A percentile compares a stretch with the other conserved stretches of the same genome.
These are phyloP conservation scores for Stemphylium lycopersici DNA, from an alignment of 2,329 filamentous ascomycete species.

Conservation along the genomic window DNA sequence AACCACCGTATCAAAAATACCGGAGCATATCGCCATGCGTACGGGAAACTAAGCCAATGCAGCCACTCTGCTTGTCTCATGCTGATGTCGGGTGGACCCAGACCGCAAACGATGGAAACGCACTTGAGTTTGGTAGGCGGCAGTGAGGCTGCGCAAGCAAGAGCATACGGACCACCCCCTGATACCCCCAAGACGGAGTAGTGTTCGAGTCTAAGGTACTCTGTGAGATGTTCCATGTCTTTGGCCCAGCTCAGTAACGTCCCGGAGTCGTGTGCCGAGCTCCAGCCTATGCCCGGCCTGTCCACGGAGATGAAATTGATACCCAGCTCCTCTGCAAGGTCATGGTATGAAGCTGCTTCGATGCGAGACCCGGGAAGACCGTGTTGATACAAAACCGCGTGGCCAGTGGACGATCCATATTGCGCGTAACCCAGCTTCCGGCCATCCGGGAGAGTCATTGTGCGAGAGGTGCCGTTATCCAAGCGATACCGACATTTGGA, in stretches of 20 bases:
- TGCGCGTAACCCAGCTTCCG: conserved; percentile 47
- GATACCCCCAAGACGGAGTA: conserved; percentile 42
- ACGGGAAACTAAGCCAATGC: conserved; percentile 39
- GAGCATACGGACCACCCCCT: conserved; percentile 42
- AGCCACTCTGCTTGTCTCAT: conserved; percentile 34
- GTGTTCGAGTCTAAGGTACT: conserved; percentile 24
- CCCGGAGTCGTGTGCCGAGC: conserved; percentile 26
- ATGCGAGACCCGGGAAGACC: conserved; percentile 40
- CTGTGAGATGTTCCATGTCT: conserved; percentile 31
- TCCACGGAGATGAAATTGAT: conserved; percentile 36
- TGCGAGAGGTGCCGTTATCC: conserved; percentile 36
- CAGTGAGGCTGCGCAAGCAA: conserved; percentile 35
- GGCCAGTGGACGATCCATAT: conserved; percentile 37
- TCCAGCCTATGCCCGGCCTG: conserved; percentile 38
- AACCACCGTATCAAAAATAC: conserved; percentile 30
- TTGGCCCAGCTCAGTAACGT: conserved; percentile 31
- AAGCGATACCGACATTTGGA: conserved; percentile 22
- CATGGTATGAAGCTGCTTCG: conserved; percentile 34
- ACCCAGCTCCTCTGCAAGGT: conserved; percentile 26
- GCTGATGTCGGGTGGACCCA: conserved; percentile 47
- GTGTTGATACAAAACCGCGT: conserved; percentile 38
- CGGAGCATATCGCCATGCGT: conserved; percentile 37
- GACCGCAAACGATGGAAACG: conserved; percentile 36
- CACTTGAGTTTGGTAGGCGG: conserved; percentile 29
- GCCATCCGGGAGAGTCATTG: conserved; percentile 42